Base-by-base conservation (phyloP, 192 early-diverging fungal species). In the Pilobolus umbonatus region DNA sequence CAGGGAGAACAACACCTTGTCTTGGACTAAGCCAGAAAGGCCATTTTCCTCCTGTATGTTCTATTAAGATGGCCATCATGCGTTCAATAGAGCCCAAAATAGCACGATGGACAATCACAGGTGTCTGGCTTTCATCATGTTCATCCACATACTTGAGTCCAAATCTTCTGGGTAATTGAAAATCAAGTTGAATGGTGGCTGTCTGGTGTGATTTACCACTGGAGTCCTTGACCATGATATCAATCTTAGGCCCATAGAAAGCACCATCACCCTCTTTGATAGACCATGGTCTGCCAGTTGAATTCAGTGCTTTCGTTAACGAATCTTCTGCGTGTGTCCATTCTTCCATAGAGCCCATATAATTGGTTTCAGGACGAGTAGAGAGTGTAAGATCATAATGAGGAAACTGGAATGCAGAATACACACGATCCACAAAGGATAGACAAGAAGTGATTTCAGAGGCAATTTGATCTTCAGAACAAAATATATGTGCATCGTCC, bases 401-500 rank as follows among this genome's bases (percentile, higher is more conserved):
- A 10, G 81, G 73, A 69, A 98, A 95, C 5, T 75, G 77, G 63
- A 98, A 88, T 34, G 85, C 81, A 6, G 61, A 64, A 64, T 96
- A 98, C 1, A 93, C 87, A 47, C 76, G 72, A 34, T 88, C 75
- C 14, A 98, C 82, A 67, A 98, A 81, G 1, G 73, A 70, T n/a
- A 98, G 68, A 17, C 83, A 88, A 21, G 79, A 70, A 3, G 73
- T 68, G 60, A 98, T 96, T 76, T 98, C 95, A 25, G 72, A 53
- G 19, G 71, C 70, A 48, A 95, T 87, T 67, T 98, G 93, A 3
- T 80, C 77, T 32, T 80, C 79, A 3, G 82, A 77, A 63, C 95
- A 98, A 72, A 98, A 98, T 52, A 98, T 95, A 61, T 98, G 95
- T 0, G 89, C 95, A 64, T 98, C 95, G 60, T 98, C 95, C 73